A percentile compares a stretch with the other conserved stretches of the same genome.
Conservation (phyloP, 2,329 filamentous ascomycete species). For the Lachnellula subtilissima region DNA sequence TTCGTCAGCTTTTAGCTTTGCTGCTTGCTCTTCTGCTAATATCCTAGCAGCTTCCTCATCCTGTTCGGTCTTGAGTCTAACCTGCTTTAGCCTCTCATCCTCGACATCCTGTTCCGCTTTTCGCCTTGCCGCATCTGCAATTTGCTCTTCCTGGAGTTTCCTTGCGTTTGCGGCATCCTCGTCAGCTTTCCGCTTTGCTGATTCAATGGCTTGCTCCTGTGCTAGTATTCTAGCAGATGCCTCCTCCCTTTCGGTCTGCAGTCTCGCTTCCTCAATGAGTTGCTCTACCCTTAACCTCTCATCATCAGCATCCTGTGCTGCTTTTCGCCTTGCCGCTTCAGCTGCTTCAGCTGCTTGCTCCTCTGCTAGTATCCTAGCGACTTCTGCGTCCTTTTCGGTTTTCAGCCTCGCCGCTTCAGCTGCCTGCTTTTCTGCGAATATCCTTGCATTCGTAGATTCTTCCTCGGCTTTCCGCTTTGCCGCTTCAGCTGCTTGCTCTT, state of each 20-base stretch:
- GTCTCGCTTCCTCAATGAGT: not conserved
- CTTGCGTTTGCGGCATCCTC: constrained; percentile 1
- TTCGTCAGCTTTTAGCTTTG: not conserved
- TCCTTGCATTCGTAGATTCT: constrained; percentile 2
- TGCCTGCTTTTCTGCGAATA: not conserved
- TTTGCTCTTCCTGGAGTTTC: not conserved
- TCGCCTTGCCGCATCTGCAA: not conserved
- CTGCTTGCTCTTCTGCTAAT: not conserved
- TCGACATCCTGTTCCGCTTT: constrained; percentile 6
- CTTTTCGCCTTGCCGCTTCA: constrained; percentile 1
- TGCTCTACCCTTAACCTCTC: not conserved
- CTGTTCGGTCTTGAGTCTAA: not conserved
- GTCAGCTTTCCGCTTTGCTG: not conserved
- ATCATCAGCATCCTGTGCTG: constrained; percentile 6
- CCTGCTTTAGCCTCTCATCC: not conserved
- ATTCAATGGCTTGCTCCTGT: constrained; percentile 1
- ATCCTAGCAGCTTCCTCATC: not conserved
- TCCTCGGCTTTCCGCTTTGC: constrained; percentile 11
- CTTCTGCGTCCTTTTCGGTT: constrained; percentile 1
- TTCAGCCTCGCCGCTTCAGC: constrained; percentile 5
- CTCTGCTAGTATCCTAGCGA: not conserved
- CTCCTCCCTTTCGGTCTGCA: not conserved
- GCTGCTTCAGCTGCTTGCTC: not conserved
- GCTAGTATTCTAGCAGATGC: not conserved
- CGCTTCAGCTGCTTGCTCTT: constrained; percentile 1